Evolutionary conservation across 208 protist genomes (phyloP), one percentile per base, ranked within the genome.

Genomic region (Borovskyia barvae): DNA sequence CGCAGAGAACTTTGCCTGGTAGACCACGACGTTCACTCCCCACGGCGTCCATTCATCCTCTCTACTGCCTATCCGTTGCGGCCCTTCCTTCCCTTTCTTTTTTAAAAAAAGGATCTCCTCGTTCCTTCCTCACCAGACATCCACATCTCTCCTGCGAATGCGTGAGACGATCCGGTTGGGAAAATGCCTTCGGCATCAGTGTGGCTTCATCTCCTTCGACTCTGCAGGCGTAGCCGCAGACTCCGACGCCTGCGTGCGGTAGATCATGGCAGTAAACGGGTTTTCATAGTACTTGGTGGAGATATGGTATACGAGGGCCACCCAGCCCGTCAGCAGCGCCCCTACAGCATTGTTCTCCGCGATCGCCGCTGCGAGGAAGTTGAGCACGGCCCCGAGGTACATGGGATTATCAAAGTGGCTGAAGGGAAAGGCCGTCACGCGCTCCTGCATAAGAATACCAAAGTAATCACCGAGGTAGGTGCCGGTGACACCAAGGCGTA

Each of bases 391-490:
- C 7, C 95, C 95, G 42, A 88, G 60, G 77, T 98, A 98, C 95
- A 98, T 98, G 45, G 95, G 95, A 70, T 96, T 93, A 15, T 81
- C 66, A 50, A 95, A 83, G 28, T 93, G 62, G 55, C 81, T 97
- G 69, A 97, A 97, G 22, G 95, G 94, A 59, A 98, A 98, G 15
- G 82, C 77, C 20, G 84, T 95, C 19, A 98, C 85, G 46, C 72
- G 78, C 26, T 81, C 75, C 28, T 83, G 55, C 87, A 97, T 90
- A 2, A 92, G 46, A 48, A 97, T 97, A 30, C 88, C 92, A 67
- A 97, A 98, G 75, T 98, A 97, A 75, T 98, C 95, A 11, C 90
- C 93, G 0, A 98, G 66, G 63, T 96, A 98, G 11, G 95, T 98
- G 17, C 92, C 93, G 17, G 89, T 96, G 41, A 98, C 66, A 15